Evolutionary conservation across 768 basidiomycete genomes (phyloP).

Genomic region (Pleurotus djamor): DNA sequence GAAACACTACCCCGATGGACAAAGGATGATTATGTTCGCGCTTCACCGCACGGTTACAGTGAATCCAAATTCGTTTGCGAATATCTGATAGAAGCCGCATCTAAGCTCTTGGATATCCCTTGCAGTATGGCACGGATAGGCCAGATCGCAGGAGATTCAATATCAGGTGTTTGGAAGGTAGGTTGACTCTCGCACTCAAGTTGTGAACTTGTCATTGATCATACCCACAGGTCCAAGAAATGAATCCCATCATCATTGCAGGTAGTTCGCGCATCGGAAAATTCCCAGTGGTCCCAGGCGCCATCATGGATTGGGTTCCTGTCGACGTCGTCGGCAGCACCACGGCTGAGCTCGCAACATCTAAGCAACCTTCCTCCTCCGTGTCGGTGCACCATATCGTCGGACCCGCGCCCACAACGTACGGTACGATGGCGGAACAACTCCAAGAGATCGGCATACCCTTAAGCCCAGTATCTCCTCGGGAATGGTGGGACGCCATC

Average conservation of each 20-base stretch:
- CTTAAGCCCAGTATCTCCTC: neutral
- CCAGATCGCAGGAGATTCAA: slow-evolving; percentile 10
- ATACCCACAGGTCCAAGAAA: slow-evolving; percentile 8
- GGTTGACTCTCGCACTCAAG: neutral
- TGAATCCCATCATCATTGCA: slow-evolving; percentile 13
- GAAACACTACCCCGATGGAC: slow-evolving; percentile 7
- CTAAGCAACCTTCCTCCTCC: neutral
- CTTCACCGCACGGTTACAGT: slow-evolving; percentile 11
- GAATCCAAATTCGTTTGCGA: slow-evolving; percentile 12
- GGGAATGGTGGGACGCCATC: slow-evolving; percentile 11
- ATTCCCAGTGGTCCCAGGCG: slow-evolving; percentile 1
- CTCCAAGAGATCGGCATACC: neutral
- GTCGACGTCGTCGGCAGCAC: slow-evolving; percentile 8
- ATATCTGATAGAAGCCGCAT: slow-evolving; percentile 9
- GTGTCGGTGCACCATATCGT: slow-evolving; percentile 7
- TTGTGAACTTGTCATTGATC: neutral
- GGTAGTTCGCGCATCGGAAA: slow-evolving; percentile 10
- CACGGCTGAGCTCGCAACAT: slow-evolving; percentile 9
- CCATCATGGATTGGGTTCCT: slow-evolving; percentile 9
- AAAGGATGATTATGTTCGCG: neutral
- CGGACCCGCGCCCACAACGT: neutral
- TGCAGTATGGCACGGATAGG: slow-evolving; percentile 11
- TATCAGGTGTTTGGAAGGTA: slow-evolving; percentile 12
- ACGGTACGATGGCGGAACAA: slow-evolving; percentile 1
- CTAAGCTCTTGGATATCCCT: slow-evolving; percentile 8